These are phyloP conservation scores for Epichloe baconii DNA, from an alignment of 2,329 filamentous ascomycete species.

Conservation along the genomic window DNA sequence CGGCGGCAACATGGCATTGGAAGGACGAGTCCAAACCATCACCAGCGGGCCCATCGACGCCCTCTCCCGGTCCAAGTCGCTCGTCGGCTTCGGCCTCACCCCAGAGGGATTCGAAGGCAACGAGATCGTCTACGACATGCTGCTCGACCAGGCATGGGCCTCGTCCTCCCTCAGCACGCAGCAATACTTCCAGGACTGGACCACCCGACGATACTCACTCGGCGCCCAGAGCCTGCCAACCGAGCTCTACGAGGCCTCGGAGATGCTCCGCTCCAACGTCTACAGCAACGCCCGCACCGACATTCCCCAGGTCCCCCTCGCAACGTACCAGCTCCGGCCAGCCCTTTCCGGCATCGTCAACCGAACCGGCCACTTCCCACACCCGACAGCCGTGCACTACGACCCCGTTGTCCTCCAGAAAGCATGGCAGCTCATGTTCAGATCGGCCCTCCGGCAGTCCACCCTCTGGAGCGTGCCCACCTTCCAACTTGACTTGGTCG, in stretches of 20 bases:
- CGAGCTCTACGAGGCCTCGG: slow-evolving; percentile 30
- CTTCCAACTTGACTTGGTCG: slow-evolving; percentile 34
- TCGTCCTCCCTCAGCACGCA: slow-evolving; percentile 27
- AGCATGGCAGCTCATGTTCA: slow-evolving; percentile 26
- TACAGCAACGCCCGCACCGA: slow-evolving; percentile 36
- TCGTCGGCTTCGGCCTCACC: slow-evolving; percentile 35
- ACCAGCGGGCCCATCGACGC: slow-evolving; percentile 33
- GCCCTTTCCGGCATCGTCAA: slow-evolving; percentile 26
- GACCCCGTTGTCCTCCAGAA: slow-evolving; percentile 22
- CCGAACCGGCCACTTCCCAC: slow-evolving; percentile 22
- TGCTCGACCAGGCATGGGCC: slow-evolving; percentile 38
- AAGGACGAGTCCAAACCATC: slow-evolving; percentile 35
- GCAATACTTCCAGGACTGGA: slow-evolving; percentile 33
- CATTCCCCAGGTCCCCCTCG: slow-evolving; percentile 27
- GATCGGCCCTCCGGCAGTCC: slow-evolving; percentile 18
- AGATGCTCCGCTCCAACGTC: slow-evolving; percentile 28
- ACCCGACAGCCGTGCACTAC: slow-evolving; percentile 29
- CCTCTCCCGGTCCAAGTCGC: slow-evolving; percentile 23
- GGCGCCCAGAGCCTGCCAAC: slow-evolving; percentile 12
- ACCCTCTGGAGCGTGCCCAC: slow-evolving; percentile 26
- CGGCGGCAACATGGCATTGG: slow-evolving; percentile 35
- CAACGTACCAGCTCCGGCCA: slow-evolving; percentile 32
- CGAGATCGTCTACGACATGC: slow-evolving; percentile 36
- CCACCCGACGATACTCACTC: slow-evolving; percentile 26
- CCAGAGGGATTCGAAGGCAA: slow-evolving; percentile 39